Base-by-base conservation (phyloP, 2,329 filamentous ascomycete genomes). In the Fusarium beomiforme region DNA sequence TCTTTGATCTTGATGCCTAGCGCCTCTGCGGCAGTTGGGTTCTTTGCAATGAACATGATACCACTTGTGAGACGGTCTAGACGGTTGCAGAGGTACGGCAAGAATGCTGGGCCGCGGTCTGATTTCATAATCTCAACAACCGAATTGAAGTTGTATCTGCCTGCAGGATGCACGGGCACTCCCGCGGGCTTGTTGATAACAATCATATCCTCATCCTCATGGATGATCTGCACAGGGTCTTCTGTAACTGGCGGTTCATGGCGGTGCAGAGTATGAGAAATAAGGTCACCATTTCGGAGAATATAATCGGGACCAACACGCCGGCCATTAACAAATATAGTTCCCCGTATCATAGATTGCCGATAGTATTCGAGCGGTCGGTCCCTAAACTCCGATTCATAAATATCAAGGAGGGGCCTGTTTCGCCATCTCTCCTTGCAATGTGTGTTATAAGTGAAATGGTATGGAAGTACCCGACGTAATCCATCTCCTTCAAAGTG, bases 121-220 rank as follows among this genome's bases (percentile, higher is more conserved):
- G 93, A 89, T 74, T 93, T 91, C 89, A 99, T 91, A 73, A 99
- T 97, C 84, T 98, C 95, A 41, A 97, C 88, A 47, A 99, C 89
- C 2, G 93, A 95, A 83, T 99, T 99, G 85, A 92, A 97, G 80
- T 95, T 94, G 85, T 99, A 99, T 51, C 96, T 90, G 9, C 96
- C 96, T 2, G 96, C 95, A 9, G 96, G 93, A 80, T 99, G 96
- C 1, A 99, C 96, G 0, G 96, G 96, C 42, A 99, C 91, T 10
- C 96, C 96, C 1, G 95, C 92, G 1, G 96, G 96, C 81, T 99
- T 99, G 83, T 98, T 94, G 79, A 99, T 97, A 68, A 98, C 95
- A 64, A 99, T 92, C 85, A 99, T 91, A 73, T 95, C 92, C 47
- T 97, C 89, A 75, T 97, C 94, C 81, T 99, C 96, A 81, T 97